Conservation (phyloP, 2,329 filamentous ascomycete species). For the Aaosphaeria pasadenensis region DNA sequence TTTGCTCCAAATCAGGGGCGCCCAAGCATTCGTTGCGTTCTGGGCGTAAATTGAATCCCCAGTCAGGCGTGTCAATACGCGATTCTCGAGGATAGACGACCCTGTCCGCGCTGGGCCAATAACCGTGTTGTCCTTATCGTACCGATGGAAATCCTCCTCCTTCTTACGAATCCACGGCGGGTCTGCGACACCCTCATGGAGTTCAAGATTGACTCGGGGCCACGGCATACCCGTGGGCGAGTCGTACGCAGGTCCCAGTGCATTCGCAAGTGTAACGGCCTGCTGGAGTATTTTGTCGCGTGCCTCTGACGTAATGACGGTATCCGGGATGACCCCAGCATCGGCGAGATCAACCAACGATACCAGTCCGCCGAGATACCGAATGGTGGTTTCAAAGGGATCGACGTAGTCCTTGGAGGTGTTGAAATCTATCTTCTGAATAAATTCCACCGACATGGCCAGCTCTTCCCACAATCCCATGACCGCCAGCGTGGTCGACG, state of each 20-base stretch:
- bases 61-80: slow-evolving; percentile 40
- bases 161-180: slow-evolving; percentile 24
- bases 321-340: slow-evolving; percentile 35
- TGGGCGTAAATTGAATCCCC: slow-evolving; percentile 38
- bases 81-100: slow-evolving; percentile 45
- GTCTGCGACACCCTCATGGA: slow-evolving; percentile 27
- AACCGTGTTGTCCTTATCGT: slow-evolving; percentile 27
- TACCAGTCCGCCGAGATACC: slow-evolving; percentile 40
- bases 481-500: slow-evolving; percentile 38
- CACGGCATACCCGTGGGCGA: slow-evolving; percentile 43
- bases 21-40: slow-evolving; percentile 45
- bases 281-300: slow-evolving; percentile 35
- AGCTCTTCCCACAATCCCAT: slow-evolving; percentile 46
- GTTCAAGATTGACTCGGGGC: slow-evolving; percentile 44
- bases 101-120: slow-evolving; percentile 43
- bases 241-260: slow-evolving; percentile 39
- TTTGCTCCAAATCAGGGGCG: slow-evolving; percentile 44
- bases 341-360: slow-evolving; percentile 42
- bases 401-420: slow-evolving; percentile 35
- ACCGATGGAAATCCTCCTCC: slow-evolving; percentile 28
- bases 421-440: slow-evolving; percentile 37
- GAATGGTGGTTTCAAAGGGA: slow-evolving; percentile 42
- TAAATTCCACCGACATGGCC: slow-evolving; percentile 35
- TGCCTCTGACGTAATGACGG: slow-evolving; percentile 26
- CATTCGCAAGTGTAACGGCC: slow-evolving; percentile 35